Evolutionary conservation across 2,329 filamentous ascomycete species (phyloP), one percentile per base, ranked within the genome.

Genomic region (Colletotrichum lindemuthianum): DNA sequence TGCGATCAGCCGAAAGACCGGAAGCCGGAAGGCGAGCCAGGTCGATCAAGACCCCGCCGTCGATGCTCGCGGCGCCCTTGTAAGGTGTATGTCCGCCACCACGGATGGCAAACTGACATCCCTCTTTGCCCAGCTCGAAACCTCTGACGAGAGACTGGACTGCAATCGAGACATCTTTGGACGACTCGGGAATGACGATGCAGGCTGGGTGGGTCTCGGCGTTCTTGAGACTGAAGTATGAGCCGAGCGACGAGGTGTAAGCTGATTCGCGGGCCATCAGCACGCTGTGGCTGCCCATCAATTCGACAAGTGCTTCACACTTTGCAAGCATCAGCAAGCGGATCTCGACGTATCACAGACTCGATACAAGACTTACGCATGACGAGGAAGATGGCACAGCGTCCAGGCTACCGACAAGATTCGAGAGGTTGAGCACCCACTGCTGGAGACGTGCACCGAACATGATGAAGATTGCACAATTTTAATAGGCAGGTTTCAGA

Each of bases 1-100:
- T 70, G 16, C 71, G 72, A 32, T 77, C 72, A 0, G 69, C 47
- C 0, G 73, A 72, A 1, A 79, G 55, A 2, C 43, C 54, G 0
- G 47, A 10, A 1, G 47, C 44, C 2, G 48, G 61, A 0, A 65
- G 41, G 8, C 15, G 39, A 13, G 34, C 13, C 2, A 67, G 43
- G 51, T 67, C 60, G 4, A 67, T 40, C 4, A 63, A 16, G 4
- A 67, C 39, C 3, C 64, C 59, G 39, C 52, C 43, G 1, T 68
- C 56, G 12, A 68, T 67, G 55, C 60, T 68, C 8, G 65, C 61
- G 1, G 65, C 65, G 13, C 65, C 65, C 8, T 45, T 58, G 36
- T 40, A 61, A 8, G 63, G 49, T 0, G 49, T 53, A 13, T 67
- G 65, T 1, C 65, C 61, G 2, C 65, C 65, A 12, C 65, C 53